phyloP scores from a whole-genome alignment of 2,329 filamentous ascomycete species.

The Cercospora nicotianae region DNA sequence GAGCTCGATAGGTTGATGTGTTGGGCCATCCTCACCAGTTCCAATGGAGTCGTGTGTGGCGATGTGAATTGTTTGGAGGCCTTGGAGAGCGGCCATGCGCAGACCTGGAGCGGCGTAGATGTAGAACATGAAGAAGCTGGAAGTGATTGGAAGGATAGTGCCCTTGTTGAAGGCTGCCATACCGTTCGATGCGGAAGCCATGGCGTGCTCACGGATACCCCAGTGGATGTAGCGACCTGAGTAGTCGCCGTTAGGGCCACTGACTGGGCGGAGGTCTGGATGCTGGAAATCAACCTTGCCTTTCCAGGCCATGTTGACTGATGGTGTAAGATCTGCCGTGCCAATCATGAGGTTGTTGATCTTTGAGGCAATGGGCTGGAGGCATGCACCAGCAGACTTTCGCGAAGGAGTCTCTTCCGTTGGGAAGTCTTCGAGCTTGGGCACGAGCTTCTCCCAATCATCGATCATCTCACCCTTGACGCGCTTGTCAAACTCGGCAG shows the following conservation, averaged over 20 bases:
- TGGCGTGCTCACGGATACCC: constrained; percentile 63
- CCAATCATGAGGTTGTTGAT: constrained; percentile 41
- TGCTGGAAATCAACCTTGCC: constrained; percentile 54
- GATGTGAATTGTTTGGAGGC: constrained; percentile 42
- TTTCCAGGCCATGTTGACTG: constrained; percentile 44
- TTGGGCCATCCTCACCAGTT: constrained; percentile 42
- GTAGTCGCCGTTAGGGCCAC: constrained; percentile 57
- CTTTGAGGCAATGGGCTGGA: constrained; percentile 39
- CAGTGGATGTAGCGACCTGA: constrained; percentile 55
- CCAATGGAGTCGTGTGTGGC: constrained; percentile 44
- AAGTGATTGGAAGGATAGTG: constrained; percentile 41
- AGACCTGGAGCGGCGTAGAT: constrained; percentile 42
- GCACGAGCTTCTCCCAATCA: constrained; percentile 54
- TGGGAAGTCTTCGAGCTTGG: constrained; percentile 48
- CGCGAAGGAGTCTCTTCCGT: constrained; percentile 52
- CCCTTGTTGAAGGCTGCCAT: constrained; percentile 42
- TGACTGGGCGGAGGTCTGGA: constrained; percentile 36
- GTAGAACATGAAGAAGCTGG: constrained; percentile 45
- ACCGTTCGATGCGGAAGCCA: constrained; percentile 54
- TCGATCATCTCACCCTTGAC: constrained; percentile 50
- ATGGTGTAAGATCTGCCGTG: constrained; percentile 42
- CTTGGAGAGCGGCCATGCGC: constrained; percentile 42
- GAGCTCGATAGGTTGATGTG: constrained; percentile 43
- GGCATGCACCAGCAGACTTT: constrained; percentile 51
- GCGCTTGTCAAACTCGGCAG: constrained; percentile 51